Evolutionary conservation across 345 rosid genomes (phyloP), one percentile per base, ranked within the genome.

Genomic region (Pistacia vera): DNA sequence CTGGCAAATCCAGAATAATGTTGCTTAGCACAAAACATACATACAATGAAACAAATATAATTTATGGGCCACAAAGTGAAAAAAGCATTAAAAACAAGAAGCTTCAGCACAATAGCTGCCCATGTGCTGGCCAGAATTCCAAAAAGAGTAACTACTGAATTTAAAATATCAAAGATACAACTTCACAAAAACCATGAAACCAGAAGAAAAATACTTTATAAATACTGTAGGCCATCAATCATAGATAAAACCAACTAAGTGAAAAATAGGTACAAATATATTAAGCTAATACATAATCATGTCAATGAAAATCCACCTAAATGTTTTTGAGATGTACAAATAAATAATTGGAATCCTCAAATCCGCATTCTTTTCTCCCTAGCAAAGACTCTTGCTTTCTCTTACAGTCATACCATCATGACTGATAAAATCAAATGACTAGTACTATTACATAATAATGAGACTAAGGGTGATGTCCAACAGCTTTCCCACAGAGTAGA

Each of bases 401-500:
- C 57, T 77, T 28, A 16, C 72, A 81, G 88, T 75, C 93, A 87
- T 78, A 68, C 84, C 56, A 65, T 86, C 80, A 82, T 85, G 92
- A 82, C 88, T 62, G 81, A 79, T 20, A n/a, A 25, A 52, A 41
- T 1, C 8, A 41, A 41, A 1, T 8, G 67, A 71, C 48, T 67
- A 67, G 33, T 30, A 77, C 66, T 46, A 59, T 56, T 11, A 58
- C 65, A 12, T 46, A 63, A 28, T 30, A 68, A 57, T 66, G 49
- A 8, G 36, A 30, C 82, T 86, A 89, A 58, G 33, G 71, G 64
- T 75, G 95, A 33, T 78, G 79, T 52, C 96, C 92, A 1, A 74
- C 68, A 62, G 97, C 98, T 91, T 90, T 90, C 81, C 98, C 97
- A 59, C 98, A 95, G 11, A 88, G 90, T 51, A 90, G 86, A 76